phyloP scores from a whole-genome alignment of 352 stramenopile genomes.

The Globisporangium radiosum region DNA sequence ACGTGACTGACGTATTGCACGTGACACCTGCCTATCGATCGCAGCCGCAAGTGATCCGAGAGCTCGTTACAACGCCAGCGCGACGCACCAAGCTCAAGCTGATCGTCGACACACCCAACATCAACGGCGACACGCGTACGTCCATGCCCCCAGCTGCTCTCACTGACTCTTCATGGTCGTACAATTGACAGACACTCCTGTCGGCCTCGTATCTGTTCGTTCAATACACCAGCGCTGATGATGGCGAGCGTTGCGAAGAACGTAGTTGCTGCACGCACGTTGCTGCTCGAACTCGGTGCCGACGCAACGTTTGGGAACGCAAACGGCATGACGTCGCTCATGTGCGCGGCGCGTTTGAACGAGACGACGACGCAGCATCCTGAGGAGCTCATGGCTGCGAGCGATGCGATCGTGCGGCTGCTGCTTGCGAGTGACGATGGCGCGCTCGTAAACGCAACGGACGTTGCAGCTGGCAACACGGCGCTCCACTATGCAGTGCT shows the following conservation, averaged over 20 bases:
- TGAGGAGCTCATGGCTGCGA: constrained; percentile 35
- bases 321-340: constrained; percentile 65
- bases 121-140: constrained; percentile 72
- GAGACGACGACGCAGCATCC: constrained; percentile 19
- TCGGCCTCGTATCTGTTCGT: neutral
- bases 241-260: constrained; percentile 83
- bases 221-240: constrained; percentile 55
- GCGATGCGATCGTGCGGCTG: constrained; percentile 37
- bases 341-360: constrained; percentile 61
- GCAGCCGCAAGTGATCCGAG: constrained; percentile 53
- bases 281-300: constrained; percentile 40
- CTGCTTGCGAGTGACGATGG: constrained; percentile 32
- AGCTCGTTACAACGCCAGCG: constrained; percentile 39
- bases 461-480: constrained; percentile 43
- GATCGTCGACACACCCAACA: constrained; percentile 54
- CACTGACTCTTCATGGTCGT: neutral
- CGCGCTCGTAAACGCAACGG: constrained; percentile 33
- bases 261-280: constrained; percentile 30
- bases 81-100: constrained; percentile 37
- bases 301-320: constrained; percentile 34
- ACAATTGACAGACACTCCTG: neutral
- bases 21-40: neutral
- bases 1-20: neutral
- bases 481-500: constrained; percentile 73
- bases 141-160: neutral